Conservation (phyloP, 1,284 basidiomycete genomes). For the Amylostereum areolatum region DNA sequence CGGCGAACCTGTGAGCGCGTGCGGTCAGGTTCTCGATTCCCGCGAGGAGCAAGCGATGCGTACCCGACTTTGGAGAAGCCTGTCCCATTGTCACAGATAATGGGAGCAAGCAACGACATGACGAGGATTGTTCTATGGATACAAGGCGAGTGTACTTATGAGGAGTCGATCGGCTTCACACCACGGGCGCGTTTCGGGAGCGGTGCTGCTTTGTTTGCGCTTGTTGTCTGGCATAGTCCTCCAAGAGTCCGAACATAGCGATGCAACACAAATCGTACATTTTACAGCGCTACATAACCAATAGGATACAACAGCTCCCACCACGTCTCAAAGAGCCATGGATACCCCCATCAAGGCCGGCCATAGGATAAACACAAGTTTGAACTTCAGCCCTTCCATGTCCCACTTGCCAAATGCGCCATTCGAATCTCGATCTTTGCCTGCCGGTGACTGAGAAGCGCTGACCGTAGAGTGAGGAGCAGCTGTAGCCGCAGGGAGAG, state of each 20-base stretch:
- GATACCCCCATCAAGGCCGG: conserved; percentile 49
- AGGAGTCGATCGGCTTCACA: background rate
- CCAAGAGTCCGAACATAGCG: too few relatives aligned
- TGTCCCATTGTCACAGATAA: conserved; percentile 97
- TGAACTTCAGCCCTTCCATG: conserved; percentile 42
- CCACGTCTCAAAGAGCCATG: conserved; percentile 32
- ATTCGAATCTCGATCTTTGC: conserved; percentile 13
- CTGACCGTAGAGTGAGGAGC: background rate
- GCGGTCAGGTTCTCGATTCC: conserved; percentile 11
- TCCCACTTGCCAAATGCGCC: conserved; percentile 25
- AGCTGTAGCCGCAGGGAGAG: background rate
- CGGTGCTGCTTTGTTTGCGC: conserved; percentile 2
- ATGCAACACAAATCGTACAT: too few relatives aligned
- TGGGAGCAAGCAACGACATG: conserved; percentile 82
- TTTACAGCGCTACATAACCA: too few relatives aligned
- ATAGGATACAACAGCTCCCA: background rate
- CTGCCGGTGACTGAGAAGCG: conserved; percentile 3
- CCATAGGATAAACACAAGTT: conserved; percentile 50
- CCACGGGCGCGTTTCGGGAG: background rate
- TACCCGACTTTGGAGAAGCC: conserved; percentile 98
- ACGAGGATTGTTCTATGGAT: conserved; percentile 11
- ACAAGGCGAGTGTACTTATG: background rate
- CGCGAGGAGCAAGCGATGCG: conserved; percentile 20
- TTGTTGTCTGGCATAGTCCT: background rate
- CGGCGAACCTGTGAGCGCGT: conserved; percentile 74